Evolutionary conservation across 768 basidiomycete genomes (phyloP).

Genomic region (Agaricus blazei): DNA sequence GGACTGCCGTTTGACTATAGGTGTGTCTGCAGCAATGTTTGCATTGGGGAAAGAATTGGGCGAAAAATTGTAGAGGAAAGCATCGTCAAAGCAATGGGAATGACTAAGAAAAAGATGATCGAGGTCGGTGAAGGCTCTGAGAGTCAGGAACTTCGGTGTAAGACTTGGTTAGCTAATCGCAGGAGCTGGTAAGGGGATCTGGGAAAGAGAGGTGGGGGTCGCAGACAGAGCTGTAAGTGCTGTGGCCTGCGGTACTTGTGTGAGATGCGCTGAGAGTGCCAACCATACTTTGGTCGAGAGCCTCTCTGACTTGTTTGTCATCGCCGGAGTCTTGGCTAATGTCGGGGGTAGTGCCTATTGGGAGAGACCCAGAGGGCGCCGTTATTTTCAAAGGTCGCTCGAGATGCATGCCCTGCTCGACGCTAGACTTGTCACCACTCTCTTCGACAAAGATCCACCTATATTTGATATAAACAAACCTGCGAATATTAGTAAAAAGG

Average conservation of each 20-base stretch:
- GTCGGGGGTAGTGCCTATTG: conserved; percentile 23
- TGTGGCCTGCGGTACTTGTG: conserved; percentile 53
- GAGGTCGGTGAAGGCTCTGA: conserved; percentile 29
- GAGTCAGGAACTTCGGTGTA: conserved; percentile 46
- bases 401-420: conserved; percentile 27
- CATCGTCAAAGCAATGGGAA: conserved; percentile 55
- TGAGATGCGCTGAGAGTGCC: conserved; percentile 75
- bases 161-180: conserved; percentile 54
- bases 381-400: conserved; percentile 21
- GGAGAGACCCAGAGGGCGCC: conserved; percentile 22
- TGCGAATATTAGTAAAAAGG: conserved; percentile 19
- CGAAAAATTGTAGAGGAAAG: conserved; percentile 63
- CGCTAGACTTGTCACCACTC: conserved; percentile 40
- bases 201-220: conserved; percentile 80
- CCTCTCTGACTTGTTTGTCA: conserved; percentile 67
- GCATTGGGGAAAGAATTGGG: conserved; percentile 59
- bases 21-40: conserved; percentile 47
- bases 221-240: conserved; percentile 55
- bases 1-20: conserved; percentile 54
- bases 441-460: conserved; percentile 51
- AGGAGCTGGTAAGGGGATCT: conserved; percentile 73
- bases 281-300: conserved; percentile 77
- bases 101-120: conserved; percentile 64
- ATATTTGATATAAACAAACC: conserved; percentile 47
- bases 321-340: conserved; percentile 42